A percentile compares a stretch with the other conserved stretches of the same genome.
phyloP scores from a whole-genome alignment of 257 asterid genomes.

The Nicotiana benthamiana region DNA sequence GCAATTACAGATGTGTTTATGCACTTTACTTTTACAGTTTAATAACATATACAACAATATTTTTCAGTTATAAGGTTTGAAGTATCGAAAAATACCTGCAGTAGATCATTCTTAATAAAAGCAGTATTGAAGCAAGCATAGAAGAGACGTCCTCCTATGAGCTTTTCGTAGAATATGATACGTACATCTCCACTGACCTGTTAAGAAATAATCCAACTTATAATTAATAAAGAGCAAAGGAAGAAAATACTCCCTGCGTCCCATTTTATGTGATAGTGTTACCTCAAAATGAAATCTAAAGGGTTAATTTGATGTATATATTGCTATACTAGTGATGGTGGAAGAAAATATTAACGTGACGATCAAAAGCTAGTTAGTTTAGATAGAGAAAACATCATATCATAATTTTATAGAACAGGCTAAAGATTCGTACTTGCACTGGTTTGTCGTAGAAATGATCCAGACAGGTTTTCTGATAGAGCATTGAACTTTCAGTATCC shows the following conservation, averaged over 20 bases:
- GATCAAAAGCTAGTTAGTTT: not conserved
- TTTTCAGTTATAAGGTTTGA: not conserved
- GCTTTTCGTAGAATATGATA: slow-evolving; percentile 58
- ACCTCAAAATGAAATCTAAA: not conserved
- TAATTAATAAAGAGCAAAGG: not conserved
- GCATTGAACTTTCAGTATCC: slow-evolving; percentile 73
- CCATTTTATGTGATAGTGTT: not conserved
- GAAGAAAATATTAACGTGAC: not conserved
- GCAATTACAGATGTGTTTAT: no score
- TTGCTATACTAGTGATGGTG: not conserved
- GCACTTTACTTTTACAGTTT: not conserved
- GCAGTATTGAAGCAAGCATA: slow-evolving; percentile 76
- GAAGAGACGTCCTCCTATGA: slow-evolving; percentile 70
- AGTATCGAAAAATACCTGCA: slow-evolving; percentile 36
- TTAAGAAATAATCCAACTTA: not conserved
- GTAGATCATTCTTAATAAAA: slow-evolving; percentile 53
- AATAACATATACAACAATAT: not conserved
- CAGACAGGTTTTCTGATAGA: slow-evolving; percentile 62
- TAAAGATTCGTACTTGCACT: slow-evolving; percentile 33
- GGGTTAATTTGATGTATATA: not conserved
- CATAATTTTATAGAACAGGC: no score
- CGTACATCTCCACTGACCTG: slow-evolving; percentile 67
- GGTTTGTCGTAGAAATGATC: slow-evolving; percentile 57
- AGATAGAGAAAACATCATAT: not conserved
- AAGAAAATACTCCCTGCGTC: not conserved